Base-by-base conservation (phyloP, 345 rosid species). In the Passiflora organensis region DNA sequence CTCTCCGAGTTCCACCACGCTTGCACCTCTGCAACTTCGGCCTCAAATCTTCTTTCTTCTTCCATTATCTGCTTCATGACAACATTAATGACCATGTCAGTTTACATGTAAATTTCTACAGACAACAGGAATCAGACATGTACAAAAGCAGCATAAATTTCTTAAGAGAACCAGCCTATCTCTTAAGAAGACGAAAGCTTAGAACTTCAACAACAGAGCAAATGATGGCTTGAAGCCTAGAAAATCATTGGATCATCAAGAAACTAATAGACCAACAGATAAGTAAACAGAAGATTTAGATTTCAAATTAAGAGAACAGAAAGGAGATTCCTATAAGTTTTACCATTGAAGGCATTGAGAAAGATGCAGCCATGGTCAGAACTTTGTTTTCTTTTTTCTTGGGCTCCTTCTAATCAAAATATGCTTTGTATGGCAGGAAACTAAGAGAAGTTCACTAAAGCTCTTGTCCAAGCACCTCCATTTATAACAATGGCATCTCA, bases 1-100 rank as follows among this genome's bases (percentile, higher is more conserved):
- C 99, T 80, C 85, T 89, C 99, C 1, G 86, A 58, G 85, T 74
- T 82, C 97, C 95, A 93, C 99, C 97, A 86, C 62, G 95, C 76
- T 67, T 89, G 95, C 80, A 86, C 89, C 70, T 89, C 95, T 51
- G 91, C 91, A 36, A 89, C 91, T 72, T 89, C 97, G 1, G 86
- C 86, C 62, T 89, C 95, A 39, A 81, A 83, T 70, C 87, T 77
- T 52, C 94, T 86, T 79, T 93, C 97, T 72, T 93, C 99, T 70
- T 84, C 91, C 95, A 89, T 64, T 44, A 91, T 82, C 96, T 86
- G 66, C 22, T 46, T 32, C 47, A 16, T 1, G 4, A 38, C 20
- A 15, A n/a, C 19, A 20, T 24, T 10, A 16, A 17, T 28, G 6
- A 38, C 18, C 19, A 10, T 1, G 13, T 13, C 21, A 34, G 16